Conservation (phyloP, 371 early-diverging fungal species). For the Fennellomyces sp. region DNA sequence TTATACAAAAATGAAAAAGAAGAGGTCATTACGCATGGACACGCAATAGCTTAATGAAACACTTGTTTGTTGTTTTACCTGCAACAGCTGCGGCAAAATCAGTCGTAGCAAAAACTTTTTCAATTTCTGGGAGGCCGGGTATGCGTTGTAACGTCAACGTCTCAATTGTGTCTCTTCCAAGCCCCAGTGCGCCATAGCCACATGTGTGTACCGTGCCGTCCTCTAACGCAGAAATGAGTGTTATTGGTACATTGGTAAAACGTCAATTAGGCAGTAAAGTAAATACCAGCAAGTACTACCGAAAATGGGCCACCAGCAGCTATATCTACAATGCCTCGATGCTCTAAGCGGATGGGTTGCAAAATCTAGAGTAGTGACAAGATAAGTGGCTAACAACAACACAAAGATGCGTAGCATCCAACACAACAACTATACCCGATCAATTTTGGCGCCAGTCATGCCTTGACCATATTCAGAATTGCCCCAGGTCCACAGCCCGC, state of each 20-base stretch:
- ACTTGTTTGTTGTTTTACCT: slow-evolving; percentile 32
- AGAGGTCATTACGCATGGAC: background rate
- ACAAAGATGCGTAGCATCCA: background rate
- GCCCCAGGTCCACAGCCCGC: slow-evolving; percentile 76
- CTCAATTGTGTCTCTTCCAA: slow-evolving; percentile 52
- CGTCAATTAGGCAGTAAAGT: background rate
- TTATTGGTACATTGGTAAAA: no score
- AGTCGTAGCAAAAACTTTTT: slow-evolving; percentile 54
- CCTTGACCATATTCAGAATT: slow-evolving; percentile 86
- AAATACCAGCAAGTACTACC: slow-evolving; percentile 54
- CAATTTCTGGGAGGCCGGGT: slow-evolving; percentile 28
- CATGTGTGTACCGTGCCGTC: slow-evolving; percentile 68
- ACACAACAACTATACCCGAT: slow-evolving; percentile 53
- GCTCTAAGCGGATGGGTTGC: slow-evolving; percentile 51
- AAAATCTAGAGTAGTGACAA: slow-evolving; percentile 50
- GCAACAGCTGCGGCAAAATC: slow-evolving; percentile 66
- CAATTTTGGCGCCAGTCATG: slow-evolving; percentile 70
- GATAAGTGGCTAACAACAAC: background rate
- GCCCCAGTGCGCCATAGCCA: slow-evolving; percentile 77
- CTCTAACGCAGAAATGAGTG: slow-evolving; percentile 16
- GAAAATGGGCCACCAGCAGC: slow-evolving; percentile 81
- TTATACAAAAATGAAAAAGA: background rate
- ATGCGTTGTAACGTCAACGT: slow-evolving; percentile 48
- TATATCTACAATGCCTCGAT: slow-evolving; percentile 46
- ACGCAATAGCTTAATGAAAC: background rate